phyloP scores from a whole-genome alignment of 805 yeast species.

The Candida nitratophila region DNA sequence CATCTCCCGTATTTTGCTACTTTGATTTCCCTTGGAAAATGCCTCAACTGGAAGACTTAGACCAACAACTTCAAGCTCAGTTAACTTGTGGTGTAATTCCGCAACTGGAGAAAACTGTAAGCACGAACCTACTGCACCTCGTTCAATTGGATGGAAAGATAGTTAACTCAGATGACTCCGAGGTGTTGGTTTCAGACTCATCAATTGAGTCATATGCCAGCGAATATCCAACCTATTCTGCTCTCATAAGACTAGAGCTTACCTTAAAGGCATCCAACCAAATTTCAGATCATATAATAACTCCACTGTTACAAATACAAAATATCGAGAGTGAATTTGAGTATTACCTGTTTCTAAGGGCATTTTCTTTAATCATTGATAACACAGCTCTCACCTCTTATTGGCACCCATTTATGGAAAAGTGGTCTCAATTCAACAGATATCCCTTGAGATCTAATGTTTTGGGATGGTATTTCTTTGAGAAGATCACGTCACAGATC shows the following conservation, averaged over 20 bases:
- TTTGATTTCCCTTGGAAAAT: neutral
- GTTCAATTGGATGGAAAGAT: neutral
- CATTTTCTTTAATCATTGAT: neutral
- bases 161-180: neutral
- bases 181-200: neutral
- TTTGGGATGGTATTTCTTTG: slow-evolving; percentile 16
- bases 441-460: slow-evolving; percentile 17
- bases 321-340: neutral
- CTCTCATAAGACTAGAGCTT: neutral
- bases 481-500: slow-evolving; percentile 5
- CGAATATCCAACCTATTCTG: neutral
- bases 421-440: neutral
- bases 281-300: neutral
- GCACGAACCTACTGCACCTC: neutral
- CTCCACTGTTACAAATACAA: neutral
- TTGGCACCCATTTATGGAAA: neutral
- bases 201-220: neutral
- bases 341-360: neutral
- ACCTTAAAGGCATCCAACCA: neutral
- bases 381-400: neutral
- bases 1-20: neutral
- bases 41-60: neutral
- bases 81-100: neutral
- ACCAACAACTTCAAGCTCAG: neutral
- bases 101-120: neutral